These are phyloP conservation scores for Hanseniaspora vineae DNA, from an alignment of 805 yeast species.

Conservation along the genomic window DNA sequence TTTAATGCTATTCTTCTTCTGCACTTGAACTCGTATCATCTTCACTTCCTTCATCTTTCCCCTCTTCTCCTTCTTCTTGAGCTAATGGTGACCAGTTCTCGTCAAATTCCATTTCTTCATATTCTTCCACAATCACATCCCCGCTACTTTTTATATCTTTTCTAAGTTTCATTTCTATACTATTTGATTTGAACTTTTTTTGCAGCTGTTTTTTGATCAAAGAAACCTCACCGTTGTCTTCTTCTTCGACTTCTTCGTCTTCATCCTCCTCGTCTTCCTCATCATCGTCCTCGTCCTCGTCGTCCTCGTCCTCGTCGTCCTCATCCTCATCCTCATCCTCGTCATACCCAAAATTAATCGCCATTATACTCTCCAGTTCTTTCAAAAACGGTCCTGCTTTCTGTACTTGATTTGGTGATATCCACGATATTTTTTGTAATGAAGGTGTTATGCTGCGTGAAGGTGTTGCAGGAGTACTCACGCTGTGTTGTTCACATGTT, in stretches of 20 bases:
- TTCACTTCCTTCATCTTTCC: neutral
- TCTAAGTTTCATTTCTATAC: neutral
- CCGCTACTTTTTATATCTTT: neutral
- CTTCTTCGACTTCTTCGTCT: neutral
- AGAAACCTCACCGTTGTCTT: too few species aligned
- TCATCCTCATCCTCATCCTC: slow-evolving; percentile 18
- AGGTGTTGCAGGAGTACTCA: neutral
- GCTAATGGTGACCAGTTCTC: neutral
- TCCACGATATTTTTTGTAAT: slow-evolving; percentile 18
- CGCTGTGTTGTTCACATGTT: too few species aligned
- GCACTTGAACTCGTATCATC: slow-evolving; percentile 2
- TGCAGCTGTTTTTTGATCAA: too few species aligned
- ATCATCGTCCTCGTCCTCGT: slow-evolving; percentile 2
- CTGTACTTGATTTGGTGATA: slow-evolving; percentile 11
- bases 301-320: slow-evolving; percentile 8
- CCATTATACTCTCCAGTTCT: slow-evolving; percentile 21
- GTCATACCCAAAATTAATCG: slow-evolving; percentile 20
- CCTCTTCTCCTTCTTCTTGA: neutral
- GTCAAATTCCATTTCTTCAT: neutral
- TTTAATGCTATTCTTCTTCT: slow-evolving; percentile 1
- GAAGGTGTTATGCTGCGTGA: slow-evolving; percentile 10
- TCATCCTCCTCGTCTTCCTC: slow-evolving; percentile 2
- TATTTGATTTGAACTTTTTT: neutral
- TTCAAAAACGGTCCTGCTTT: slow-evolving; percentile 14
- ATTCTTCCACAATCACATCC: neutral